Base-by-base conservation (phyloP, 805 yeast species). In the Kurtzmaniella cleridarum region DNA sequence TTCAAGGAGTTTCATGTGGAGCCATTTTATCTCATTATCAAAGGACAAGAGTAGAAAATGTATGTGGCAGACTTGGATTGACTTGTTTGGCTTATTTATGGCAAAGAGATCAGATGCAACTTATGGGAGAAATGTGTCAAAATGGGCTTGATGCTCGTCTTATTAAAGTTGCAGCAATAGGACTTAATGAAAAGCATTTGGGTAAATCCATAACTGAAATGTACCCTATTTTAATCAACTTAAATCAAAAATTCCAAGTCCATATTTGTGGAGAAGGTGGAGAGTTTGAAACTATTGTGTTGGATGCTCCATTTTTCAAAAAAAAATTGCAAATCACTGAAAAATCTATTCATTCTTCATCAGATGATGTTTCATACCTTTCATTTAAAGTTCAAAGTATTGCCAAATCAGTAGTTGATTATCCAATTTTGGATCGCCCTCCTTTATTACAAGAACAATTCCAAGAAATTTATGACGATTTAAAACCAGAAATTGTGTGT, bases 251-350 rank as follows among this genome's bases (percentile, higher is more conserved):
- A 58, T 90, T 77, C 60, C 95, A 90, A 2, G 85, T 90, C 11
- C 96, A 91, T 57, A 79, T 93, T 0, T 93, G 98, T 64, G 99
- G 99, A 11, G 99, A 93, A 66, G 99, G 99, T 27, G 99, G 99
- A 1, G 99, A 93, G 59, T 93, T 88, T 59, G 99, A 93, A 58
- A 83, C 96, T 0, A 65, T 91, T 48, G 98, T 91, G 2, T 66
- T 93, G 23, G 96, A 93, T 59, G 87, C 95, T 1, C 95, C 96
- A 0, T 81, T 87, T 43, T 93, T 91, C 63, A 64, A 62, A 26
- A 79, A 76, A 29, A 63, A 57, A 38, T 56, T 82, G 32, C 63
- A 60, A 7, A 59, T 84, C 13, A 56, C 49, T 1, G 62, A 69
- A 2, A 55, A 55, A 12, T 53, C 66, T 23, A 56, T 73, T 1